These are phyloP conservation scores for Boletus rufocinnamomeus DNA, from an alignment of 768 basidiomycete species.

Conservation along the genomic window DNA sequence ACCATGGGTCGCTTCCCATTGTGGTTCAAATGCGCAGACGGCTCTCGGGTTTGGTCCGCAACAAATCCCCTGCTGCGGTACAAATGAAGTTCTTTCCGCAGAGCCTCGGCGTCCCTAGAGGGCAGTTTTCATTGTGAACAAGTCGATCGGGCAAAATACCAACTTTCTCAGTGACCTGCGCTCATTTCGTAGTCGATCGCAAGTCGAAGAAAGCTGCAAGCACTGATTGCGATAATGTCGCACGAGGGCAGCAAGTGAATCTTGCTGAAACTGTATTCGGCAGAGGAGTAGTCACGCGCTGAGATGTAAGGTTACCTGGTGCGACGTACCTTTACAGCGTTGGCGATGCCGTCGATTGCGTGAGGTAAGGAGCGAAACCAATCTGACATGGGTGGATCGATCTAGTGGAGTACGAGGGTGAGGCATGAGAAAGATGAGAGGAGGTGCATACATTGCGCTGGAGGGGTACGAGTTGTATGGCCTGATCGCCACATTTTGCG, in stretches of 20 bases:
- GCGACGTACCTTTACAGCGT: constrained; percentile 60
- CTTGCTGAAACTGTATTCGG: constrained; percentile 69
- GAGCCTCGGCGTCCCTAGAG: constrained; percentile 49
- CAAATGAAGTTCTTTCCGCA: constrained; percentile 52
- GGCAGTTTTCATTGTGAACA: constrained; percentile 8
- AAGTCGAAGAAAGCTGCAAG: constrained; percentile 43
- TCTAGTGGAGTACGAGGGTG: constrained; percentile 42
- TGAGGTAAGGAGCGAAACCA: constrained; percentile 73
- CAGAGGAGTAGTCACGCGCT: neutral
- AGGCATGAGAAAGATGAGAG: neutral
- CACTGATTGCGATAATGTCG: constrained; percentile 61
- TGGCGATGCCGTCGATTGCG: constrained; percentile 63
- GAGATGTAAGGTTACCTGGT: neutral
- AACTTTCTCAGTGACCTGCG: constrained; percentile 56
- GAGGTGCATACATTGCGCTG: constrained; percentile 62
- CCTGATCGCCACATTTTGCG: constrained; percentile 60
- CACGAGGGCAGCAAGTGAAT: constrained; percentile 68
- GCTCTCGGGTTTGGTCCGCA: constrained; percentile 28
- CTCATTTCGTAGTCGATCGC: constrained; percentile 40
- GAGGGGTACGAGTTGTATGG: constrained; percentile 69
- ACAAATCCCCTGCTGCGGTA: constrained; percentile 40
- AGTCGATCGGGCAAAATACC: constrained; percentile 8
- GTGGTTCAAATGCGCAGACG: constrained; percentile 45
- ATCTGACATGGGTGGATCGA: constrained; percentile 78
- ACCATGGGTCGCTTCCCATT: constrained; percentile 69